Base-by-base conservation (phyloP, 2,329 filamentous ascomycete genomes). In the Xylariaceae sp. region DNA sequence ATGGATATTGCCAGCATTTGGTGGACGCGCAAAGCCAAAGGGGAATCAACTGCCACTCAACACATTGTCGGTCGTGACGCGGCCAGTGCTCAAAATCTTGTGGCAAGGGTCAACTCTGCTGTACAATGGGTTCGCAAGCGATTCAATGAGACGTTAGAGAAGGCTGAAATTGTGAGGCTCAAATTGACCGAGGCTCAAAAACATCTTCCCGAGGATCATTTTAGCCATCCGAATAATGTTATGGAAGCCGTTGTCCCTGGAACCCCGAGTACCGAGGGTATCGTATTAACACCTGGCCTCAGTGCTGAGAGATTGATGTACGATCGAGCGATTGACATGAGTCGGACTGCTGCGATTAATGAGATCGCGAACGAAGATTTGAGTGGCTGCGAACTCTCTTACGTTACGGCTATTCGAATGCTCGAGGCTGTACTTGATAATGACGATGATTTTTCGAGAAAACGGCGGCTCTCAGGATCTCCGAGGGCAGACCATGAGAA, bases 301-400 rank as follows among this genome's bases (percentile, higher is more conserved):
- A 96, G 91, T 19, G 94, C 94, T 0, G 94, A 97, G 74, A 96
- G 92, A 72, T 77, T 99, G 43, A 96, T 99, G 91, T 99, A 96
- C 68, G 94, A 99, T 63, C 88, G 94, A 44, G 94, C 94, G 0
- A 76, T 97, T 19, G 94, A 99, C 70, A 97, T 99, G 94, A 96
- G 91, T 69, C 85, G 91, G 49, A 85, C 89, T 3, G 92, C 94
- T 7, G 94, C 94, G 7, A 94, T 97, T 67, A 95, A 95, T 64
- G 94, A 99, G 72, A 88, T 99, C 47, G 90, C 94, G 1, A 91
- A 92, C 53, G 89, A 94, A 58, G 92, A 97, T 69, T 76, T 97
- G 21, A 74, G 77, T 0, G 90, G 91, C 15, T 97, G 92, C 67
- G 92, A 97, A 67, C 85, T 96, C 22, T 92, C 91, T 16, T 99